Base-by-base conservation (phyloP, 352 stramenopile genomes). In the Pythium diclinum region DNA sequence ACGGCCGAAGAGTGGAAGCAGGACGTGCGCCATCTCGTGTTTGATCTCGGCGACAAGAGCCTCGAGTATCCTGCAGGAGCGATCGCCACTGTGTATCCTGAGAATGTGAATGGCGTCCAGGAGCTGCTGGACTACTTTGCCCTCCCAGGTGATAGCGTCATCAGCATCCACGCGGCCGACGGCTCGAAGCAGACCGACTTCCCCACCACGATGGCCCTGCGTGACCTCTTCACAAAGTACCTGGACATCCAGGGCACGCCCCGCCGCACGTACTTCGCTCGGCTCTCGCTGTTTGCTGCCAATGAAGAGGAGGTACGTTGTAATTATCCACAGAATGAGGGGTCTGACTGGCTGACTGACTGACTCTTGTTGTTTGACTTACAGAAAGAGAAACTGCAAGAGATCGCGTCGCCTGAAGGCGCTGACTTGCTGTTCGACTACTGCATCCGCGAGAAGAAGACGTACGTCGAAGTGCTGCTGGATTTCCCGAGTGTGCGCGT, bases 351-450 rank as follows among this genome's bases (percentile, higher is more conserved):
- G 25, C n/a, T 3, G 21, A 28, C 47, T 3, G 21, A 28, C 47
- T 34, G 19, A 42, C 25, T 46, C 58, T 38, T 4, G 25, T 28
- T 9, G 13, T 30, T 56, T n/a, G 62, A 0, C 14, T 6, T 17
- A 44, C 46, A 91, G 80, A 92, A 85, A 71, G 92, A 98, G 47
- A 98, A 98, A 52, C 78, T 98, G 1, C 66, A 92, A 34, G 93
- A 98, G 63, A 71, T 98, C 7, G 75, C 83, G 7, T 96, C 87
- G 13, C 78, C 89, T 1, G 87, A 91, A 40, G 94, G 94, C 33
- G 88, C 87, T 0, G 94, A 98, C 57, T 69, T 98, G 33, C 84
- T 97, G n/a, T 91, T 96, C 65, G 87, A 97, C 65, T 98, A 98
- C 71, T 96, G 88, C 74, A 93, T 95, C 40, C 85, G 87, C 25